Evolutionary conservation across 306 rosid species (phyloP), one percentile per base, ranked within the genome.

Genomic region (Calophaca sinica): DNA sequence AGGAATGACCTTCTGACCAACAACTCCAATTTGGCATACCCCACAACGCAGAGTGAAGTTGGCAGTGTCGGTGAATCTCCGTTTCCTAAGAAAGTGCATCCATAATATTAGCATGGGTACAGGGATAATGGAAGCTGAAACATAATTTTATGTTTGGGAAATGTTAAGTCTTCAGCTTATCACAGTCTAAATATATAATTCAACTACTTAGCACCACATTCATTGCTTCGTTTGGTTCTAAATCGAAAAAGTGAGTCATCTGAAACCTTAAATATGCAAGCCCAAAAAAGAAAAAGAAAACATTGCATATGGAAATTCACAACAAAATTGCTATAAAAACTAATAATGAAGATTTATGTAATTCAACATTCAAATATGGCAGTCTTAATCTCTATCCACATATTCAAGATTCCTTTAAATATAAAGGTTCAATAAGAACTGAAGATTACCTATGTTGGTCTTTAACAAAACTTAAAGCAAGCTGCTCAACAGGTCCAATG

Each of bases 41-140:
- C 97, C 98, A 44, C 99, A 96, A 51, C 98, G 98, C 77, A 92
- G 83, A 42, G 99, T 92, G 88, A 96, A 96, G 85, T 80, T 96
- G 58, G 99, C 82, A 10, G 98, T 90, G 88, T 96, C 93, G 0
- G 99, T 96, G 78, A 42, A 96, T 5, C 91, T 92, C 83, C 96
- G 75, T 81, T 87, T 90, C 84, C 99, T 96, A 87, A 64, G 58
- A 87, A 65, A 39, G 57, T 26, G 57, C 29, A 66, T 49, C 35
- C 72, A 42, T 11, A 39, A 42, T 35, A 58, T 77, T 68, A 70
- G 55, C 49, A 70, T 31, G 12, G 50, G 55, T 66, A 45, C 9
- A 20, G 7, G 4, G 57, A 80, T 52, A 60, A 59, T 39, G n/a
- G 41, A 54, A 20, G 53, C 7, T 20, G 14, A 68, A 38, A 38